Percentiles rank a stretch among this genome's conserved stretches.
These are phyloP conservation scores for Starmerella ratchasimensis DNA, from an alignment of 805 yeast genomes.

Conservation along the genomic window DNA sequence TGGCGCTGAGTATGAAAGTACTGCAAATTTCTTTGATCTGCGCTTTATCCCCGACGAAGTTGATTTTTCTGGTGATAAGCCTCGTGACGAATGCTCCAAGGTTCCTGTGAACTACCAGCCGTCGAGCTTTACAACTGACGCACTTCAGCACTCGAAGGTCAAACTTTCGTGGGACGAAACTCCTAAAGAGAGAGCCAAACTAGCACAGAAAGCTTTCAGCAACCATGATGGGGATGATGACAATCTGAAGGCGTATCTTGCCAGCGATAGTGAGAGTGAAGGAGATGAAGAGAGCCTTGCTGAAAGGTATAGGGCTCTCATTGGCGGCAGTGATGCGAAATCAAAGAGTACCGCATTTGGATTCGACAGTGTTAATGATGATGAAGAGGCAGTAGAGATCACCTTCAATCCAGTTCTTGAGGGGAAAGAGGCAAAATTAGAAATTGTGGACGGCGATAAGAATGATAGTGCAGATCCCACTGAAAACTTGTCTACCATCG, in stretches of 20 bases:
- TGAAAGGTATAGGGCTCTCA: conserved; percentile 18
- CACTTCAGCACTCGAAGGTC: conserved; percentile 90
- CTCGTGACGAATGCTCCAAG: conserved; percentile 57
- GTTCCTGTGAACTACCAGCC: conserved; percentile 76
- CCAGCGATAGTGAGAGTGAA: conserved; percentile 25
- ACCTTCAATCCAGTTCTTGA: conserved; percentile 83
- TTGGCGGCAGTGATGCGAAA: conserved; percentile 8
- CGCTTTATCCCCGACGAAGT: conserved; percentile 88
- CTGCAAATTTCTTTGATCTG: conserved; percentile 85
- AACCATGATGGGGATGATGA: conserved; percentile 45
- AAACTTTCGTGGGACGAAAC: conserved; percentile 98
- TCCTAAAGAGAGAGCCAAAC: conserved; percentile 69
- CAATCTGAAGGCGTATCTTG: conserved; percentile 64
- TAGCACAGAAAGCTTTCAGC: conserved; percentile 69
- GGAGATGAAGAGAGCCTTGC: conserved; percentile 16
- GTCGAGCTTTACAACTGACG: conserved; percentile 74
- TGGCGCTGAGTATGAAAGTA: conserved; percentile 89
- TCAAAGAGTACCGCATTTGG: background rate
- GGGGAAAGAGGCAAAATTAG: conserved; percentile 29
- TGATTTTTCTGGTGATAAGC: conserved; percentile 58
- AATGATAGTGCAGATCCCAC: conserved; percentile 24
- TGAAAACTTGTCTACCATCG: conserved; percentile 60
- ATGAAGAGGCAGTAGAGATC: conserved; percentile 80
- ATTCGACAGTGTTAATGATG: conserved; percentile 28
- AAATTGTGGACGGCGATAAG: conserved; percentile 9